These are phyloP conservation scores for Tylopilus plumbeoviolaceoides DNA, from an alignment of 768 basidiomycete genomes.

Conservation along the genomic window DNA sequence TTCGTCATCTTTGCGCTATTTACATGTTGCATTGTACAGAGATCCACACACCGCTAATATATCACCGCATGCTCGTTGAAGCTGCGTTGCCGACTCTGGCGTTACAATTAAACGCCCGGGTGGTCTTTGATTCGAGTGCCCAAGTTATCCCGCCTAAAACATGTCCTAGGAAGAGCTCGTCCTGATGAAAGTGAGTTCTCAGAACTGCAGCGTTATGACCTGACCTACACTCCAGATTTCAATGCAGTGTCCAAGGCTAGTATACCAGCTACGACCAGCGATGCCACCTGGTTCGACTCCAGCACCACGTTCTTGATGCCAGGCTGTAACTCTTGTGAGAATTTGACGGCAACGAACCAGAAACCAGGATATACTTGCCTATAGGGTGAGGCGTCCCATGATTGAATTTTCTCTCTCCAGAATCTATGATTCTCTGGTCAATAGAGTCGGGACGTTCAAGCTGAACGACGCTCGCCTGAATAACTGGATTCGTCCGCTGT, in stretches of 20 bases:
- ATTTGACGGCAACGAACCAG: not conserved
- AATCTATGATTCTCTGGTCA: conserved; percentile 15
- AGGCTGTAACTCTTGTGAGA: conserved; percentile 46
- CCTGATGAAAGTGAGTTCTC: conserved; percentile 34
- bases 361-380: conserved; percentile 38
- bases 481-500: conserved; percentile 65
- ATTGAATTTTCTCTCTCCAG: conserved; percentile 41
- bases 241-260: conserved; percentile 73
- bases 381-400: conserved; percentile 78
- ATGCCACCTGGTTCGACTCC: conserved; percentile 47
- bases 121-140: conserved; percentile 68
- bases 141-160: conserved; percentile 73
- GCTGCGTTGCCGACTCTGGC: conserved; percentile 55
- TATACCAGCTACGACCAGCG: conserved; percentile 81
- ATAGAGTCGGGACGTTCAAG: not conserved
- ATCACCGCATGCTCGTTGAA: conserved; percentile 5
- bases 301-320: conserved; percentile 76
- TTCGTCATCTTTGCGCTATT: conserved; percentile 20
- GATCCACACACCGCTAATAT: conserved; percentile 22
- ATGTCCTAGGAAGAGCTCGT: conserved; percentile 66
- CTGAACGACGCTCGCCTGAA: conserved; percentile 38
- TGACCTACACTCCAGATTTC: conserved; percentile 68
- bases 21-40: conserved; percentile 29
- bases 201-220: not conserved
- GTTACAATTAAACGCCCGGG: conserved; percentile 55